A percentile compares a stretch with the other conserved stretches of the same genome.
Conservation (phyloP, 2,329 filamentous ascomycete genomes). For the Helminthosporium solani region DNA sequence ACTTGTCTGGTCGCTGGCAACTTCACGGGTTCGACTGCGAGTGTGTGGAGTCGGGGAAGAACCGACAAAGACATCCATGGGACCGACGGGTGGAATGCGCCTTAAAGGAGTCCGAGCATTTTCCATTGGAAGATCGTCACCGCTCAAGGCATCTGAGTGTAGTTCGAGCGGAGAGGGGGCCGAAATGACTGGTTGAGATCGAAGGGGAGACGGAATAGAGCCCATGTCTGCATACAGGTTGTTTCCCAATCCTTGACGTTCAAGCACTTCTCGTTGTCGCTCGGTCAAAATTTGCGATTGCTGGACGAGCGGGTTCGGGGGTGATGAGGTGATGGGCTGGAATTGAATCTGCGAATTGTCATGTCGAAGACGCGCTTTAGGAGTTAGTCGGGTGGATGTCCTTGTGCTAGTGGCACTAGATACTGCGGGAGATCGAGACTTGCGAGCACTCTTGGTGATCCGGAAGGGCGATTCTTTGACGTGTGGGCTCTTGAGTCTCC, state of each 20-base stretch:
- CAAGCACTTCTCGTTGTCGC: conserved; percentile 73
- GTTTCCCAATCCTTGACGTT: conserved; percentile 66
- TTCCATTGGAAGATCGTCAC: conserved; percentile 26
- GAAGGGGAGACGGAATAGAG: conserved; percentile 18
- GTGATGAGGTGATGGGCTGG: conserved; percentile 64
- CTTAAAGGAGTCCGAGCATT: conserved; percentile 25
- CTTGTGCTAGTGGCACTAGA: conserved; percentile 22
- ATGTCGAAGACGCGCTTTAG: conserved; percentile 64
- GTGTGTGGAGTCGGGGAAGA: conserved; percentile 41
- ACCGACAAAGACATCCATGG: conserved; percentile 38
- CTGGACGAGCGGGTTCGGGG: conserved; percentile 45
- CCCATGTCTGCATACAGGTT: conserved; percentile 67
- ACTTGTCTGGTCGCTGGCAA: conserved; percentile 28
- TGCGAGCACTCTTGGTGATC: conserved; percentile 23
- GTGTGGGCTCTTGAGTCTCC: conserved; percentile 21
- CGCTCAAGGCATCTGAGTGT: conserved; percentile 29
- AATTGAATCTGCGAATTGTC: conserved; percentile 83
- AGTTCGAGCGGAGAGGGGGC: conserved; percentile 28
- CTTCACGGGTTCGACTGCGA: conserved; percentile 27
- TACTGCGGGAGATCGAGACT: conserved; percentile 29
- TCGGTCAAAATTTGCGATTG: conserved; percentile 78
- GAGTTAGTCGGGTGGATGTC: conserved; percentile 30
- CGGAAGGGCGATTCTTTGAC: conserved; percentile 31
- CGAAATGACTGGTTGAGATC: conserved; percentile 6
- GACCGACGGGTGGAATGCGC: conserved; percentile 27